Percentiles rank a stretch among this genome's conserved stretches.
These are phyloP conservation scores for Spathaspora boniae DNA, from an alignment of 805 yeast genomes.

Conservation along the genomic window DNA sequence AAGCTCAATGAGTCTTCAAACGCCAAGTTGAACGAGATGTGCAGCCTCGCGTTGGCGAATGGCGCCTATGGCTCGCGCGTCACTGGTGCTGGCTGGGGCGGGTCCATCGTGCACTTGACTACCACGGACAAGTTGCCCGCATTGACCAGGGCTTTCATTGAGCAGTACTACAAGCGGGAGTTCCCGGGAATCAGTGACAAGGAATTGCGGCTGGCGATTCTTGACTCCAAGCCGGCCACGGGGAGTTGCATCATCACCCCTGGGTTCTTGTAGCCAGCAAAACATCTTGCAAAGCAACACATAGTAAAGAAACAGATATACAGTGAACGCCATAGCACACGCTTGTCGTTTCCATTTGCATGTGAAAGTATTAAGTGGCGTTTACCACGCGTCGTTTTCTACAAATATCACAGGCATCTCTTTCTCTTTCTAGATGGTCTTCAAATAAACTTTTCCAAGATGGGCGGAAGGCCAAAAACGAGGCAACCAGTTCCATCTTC, in stretches of 20 bases:
- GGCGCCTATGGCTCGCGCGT: constrained; percentile 67
- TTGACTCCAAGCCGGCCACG: constrained; percentile 52
- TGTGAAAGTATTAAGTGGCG: too few species aligned
- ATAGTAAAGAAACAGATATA: too few species aligned
- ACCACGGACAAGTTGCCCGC: constrained; percentile 35
- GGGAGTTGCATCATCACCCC: constrained; percentile 34
- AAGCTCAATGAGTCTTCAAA: constrained; percentile 52
- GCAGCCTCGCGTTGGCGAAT: constrained; percentile 48
- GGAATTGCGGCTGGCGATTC: constrained; percentile 48
- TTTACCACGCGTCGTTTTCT: too few species aligned
- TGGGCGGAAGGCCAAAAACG: too few species aligned
- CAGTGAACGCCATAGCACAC: too few species aligned
- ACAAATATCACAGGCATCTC: too few species aligned
- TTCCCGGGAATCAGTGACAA: constrained; percentile 47
- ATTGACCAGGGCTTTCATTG: constrained; percentile 41
- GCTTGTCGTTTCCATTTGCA: too few species aligned
- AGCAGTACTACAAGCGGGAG: constrained; percentile 47
- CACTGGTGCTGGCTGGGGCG: constrained; percentile 85
- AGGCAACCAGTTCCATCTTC: too few species aligned
- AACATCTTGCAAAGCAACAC: too few species aligned
- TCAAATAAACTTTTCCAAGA: too few species aligned
- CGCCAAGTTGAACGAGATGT: constrained; percentile 50
- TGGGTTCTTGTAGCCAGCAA: too few species aligned
- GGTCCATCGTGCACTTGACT: constrained; percentile 65
- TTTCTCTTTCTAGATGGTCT: too few species aligned